Evolutionary conservation across 352 stramenopile species (phyloP), one percentile per base, ranked within the genome.

Genomic region (Halophytophthora polymorphica): DNA sequence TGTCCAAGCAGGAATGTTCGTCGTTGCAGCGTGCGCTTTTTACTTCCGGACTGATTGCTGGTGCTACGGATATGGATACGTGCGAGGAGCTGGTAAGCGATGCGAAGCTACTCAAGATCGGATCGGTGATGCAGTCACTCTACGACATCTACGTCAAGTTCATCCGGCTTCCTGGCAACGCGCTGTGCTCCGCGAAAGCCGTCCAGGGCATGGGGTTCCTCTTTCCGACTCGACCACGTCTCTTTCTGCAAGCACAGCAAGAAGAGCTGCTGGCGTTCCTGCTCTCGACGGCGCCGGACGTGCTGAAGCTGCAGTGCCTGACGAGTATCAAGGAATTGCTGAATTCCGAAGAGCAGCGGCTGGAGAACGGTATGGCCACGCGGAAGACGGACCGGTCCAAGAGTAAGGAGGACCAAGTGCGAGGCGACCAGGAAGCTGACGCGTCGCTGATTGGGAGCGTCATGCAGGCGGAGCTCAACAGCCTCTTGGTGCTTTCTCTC

Each of bases 391-490:
- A 73, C 41, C 58, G 55, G n/a, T 68, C 70, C 43, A 90, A 80
- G 45, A 86, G 65, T 31, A 91, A 86, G 48, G 69, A 83, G 34
- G 60, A 85, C 7, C 81, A 93, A 60, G 76, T 95, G 19, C 76
- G 86, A 60, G 83, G 85, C n/a, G 85, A 95, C 37, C 85, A 93
- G 57, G 82, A 93, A 71, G 81, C 77, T 13, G 83, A 93, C 28
- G 81, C 81, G 17, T 85, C 81, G 6, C 68, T 93, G n/a, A 93
- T 95, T 36, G 85, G 83, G 23, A 83, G 83, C 25, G 73, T 95
- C 12, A 93, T 93, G 82, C 83, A 93, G 56, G 83, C 71, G n/a
- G 79, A 95, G 35, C 57, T 95, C 12, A 43, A 44, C 11, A 84
- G 88, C 33, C 64, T 92, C 11, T 57, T 93, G 49, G 18, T 41